Base-by-base conservation (phyloP, 345 rosid species). In the Excoecaria agallocha region DNA sequence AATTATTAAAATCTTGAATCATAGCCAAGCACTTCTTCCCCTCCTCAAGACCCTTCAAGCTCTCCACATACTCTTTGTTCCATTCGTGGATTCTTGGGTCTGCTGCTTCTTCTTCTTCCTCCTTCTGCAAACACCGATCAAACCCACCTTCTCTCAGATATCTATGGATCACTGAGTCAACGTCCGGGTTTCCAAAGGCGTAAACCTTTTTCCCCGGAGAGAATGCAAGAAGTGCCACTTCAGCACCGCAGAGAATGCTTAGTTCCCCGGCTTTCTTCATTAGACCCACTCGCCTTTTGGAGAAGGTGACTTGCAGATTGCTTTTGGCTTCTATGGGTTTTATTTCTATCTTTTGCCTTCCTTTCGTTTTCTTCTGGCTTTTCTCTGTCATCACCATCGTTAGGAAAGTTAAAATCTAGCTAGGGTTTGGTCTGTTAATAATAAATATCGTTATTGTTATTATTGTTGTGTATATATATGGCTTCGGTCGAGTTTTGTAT, bases 251-350 rank as follows among this genome's bases (percentile, higher is more conserved):
- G 3, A 85, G 62, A 15, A 79, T 72, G 52, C 81, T 71, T 1
- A 81, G 78, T 66, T 79, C 88, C 39, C 76, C 74, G 0, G 84
- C 88, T 63, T 83, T 85, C 72, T 77, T 85, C 74, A 80, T 69
- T 19, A 82, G 73, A n/a, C 88, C 84, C 0, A 24, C 37, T 0
- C 80, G 80, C 13, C 76, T 70, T 45, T 77, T 71, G 2, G 80
- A 77, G 71, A 70, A 77, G 50, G 80, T 77, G 0, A 77, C 80
- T 45, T 71, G 80, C 11, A 55, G 70, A 17, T 65, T 50, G 66
- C 75, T 70, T 15, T 77, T 65, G 22, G 38, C 55, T 63, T 77
- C 49, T 1, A 71, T 71, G 17, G 24, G 71, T 35, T 71, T 77
- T 22, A 77, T 77, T 16, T 70, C 80, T 8, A 71, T 62, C 55